phyloP scores from a whole-genome alignment of 768 basidiomycete genomes.

The Tephrocybe rancida region DNA sequence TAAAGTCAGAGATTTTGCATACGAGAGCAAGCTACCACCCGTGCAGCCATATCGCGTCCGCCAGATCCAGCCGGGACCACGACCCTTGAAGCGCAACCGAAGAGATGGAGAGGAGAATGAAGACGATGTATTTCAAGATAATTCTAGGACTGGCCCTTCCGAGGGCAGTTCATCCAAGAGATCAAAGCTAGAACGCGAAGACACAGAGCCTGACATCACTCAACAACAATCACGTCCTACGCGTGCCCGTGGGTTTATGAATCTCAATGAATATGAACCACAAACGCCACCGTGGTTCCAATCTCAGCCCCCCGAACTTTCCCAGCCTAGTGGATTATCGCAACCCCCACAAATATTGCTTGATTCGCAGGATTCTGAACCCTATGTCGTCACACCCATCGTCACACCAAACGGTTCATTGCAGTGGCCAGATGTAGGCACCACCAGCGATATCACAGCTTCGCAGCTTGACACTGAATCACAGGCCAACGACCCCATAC shows the following conservation, averaged over 20 bases:
- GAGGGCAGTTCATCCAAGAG: constrained; percentile 20
- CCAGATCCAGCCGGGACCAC: constrained; percentile 48
- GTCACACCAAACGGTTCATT: constrained; percentile 60
- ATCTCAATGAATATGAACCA: constrained; percentile 24
- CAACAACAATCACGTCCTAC: constrained; percentile 16
- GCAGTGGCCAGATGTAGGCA: constrained; percentile 34
- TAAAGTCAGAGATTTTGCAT: constrained; percentile 66
- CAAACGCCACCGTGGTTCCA: constrained; percentile 9
- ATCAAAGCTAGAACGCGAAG: constrained; percentile 30
- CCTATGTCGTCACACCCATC: constrained; percentile 51
- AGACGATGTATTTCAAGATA: constrained; percentile 15
- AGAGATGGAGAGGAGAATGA: constrained; percentile 28
- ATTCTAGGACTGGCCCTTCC: neutral
- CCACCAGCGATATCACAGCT: constrained; percentile 32
- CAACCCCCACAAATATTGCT: constrained; percentile 29
- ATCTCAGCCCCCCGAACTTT: constrained; percentile 9
- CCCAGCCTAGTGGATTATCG: constrained; percentile 25
- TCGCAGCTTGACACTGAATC: constrained; percentile 39
- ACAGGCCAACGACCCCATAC: constrained; percentile 27
- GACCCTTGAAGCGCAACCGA: constrained; percentile 29
- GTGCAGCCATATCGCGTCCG: constrained; percentile 52
- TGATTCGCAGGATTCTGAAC: constrained; percentile 48
- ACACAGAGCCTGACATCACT: constrained; percentile 32
- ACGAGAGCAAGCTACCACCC: constrained; percentile 66
- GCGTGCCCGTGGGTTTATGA: constrained; percentile 25